Evolutionary conservation across 106 monocot genomes (phyloP).

Genomic region (Apostasia ramifera): DNA sequence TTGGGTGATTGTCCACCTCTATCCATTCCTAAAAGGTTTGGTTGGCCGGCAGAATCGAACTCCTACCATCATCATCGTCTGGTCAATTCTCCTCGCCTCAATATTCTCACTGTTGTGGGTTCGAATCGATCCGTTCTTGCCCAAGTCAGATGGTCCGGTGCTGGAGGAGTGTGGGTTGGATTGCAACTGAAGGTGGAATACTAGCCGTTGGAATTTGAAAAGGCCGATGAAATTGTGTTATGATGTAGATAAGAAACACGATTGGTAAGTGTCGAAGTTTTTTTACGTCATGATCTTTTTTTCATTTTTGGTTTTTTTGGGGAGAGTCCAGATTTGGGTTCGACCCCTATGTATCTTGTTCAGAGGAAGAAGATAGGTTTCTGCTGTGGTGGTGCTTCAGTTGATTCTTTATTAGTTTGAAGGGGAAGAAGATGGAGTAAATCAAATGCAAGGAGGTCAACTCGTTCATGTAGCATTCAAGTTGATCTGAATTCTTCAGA

Average conservation of each 20-base stretch:
- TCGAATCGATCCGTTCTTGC: conserved; percentile 52
- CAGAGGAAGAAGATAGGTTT: conserved; percentile 4
- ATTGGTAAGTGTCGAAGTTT: neutral
- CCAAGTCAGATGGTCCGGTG: conserved; percentile 46
- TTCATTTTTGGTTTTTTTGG: conserved; percentile 1
- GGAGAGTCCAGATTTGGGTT: neutral
- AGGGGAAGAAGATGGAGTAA: neutral
- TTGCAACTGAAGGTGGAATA: conserved; percentile 30
- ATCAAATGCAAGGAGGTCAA: too few species aligned
- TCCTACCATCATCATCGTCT: conserved; percentile 60
- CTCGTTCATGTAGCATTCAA: too few species aligned
- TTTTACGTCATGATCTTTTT: conserved; percentile 2
- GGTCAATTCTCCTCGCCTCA: conserved; percentile 71
- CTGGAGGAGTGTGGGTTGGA: conserved; percentile 68
- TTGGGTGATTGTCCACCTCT: conserved; percentile 54
- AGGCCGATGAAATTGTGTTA: neutral
- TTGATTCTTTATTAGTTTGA: conserved; percentile 37
- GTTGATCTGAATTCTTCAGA: too few species aligned
- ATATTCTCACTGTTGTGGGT: conserved; percentile 68
- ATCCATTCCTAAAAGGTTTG: conserved; percentile 65
- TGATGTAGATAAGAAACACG: conserved; percentile 17
- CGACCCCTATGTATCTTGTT: conserved; percentile 17
- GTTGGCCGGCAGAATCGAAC: conserved; percentile 50
- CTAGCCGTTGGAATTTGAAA: neutral
- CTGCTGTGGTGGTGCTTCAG: neutral